Base-by-base conservation (phyloP, 805 yeast genomes). In the Candida gorgasii region DNA sequence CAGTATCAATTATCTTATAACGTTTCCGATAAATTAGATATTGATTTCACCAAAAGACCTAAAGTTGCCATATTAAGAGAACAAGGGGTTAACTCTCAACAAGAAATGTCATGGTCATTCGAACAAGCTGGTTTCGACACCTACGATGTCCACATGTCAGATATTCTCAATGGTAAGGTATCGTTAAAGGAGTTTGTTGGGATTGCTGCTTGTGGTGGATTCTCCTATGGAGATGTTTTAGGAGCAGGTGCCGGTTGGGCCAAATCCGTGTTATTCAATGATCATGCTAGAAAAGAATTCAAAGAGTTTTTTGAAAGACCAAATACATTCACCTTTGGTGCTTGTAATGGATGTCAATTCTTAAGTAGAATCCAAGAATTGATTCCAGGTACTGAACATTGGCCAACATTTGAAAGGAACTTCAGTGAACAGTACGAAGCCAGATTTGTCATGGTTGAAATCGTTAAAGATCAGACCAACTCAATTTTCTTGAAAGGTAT, bases 181-280 rank as follows among this genome's bases (percentile, higher is more conserved):
- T 63, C 81, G 14, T 74, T 93, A 50, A 83, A 80, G 57, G 84
- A 80, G 34, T 93, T 93, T 65, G 88, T 84, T 38, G 99, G 99
- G 48, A 55, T 93, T 36, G 98, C 97, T 32, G 98, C 98, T 3
- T 95, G 99, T 70, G 99, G 99, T 67, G 99, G 99, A 12, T 93
- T 93, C 75, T 89, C 97, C 1, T 93, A 90, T 59, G 99, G 99
- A 75, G 99, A 93, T 67, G 99, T 93, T 37, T 74, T 93, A 46
- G 99, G 99, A 53, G 99, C 99, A 26, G 99, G 97, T 61, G 86
- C 92, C 41, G 99, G 99, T 45, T 93, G 99, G 99, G 99, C 99
- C 45, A 89, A 89, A 59, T 88, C 97, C 13, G 96, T 93, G 8
- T 69, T 93, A 51, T 89, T 83, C 77, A 85, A 92, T 60, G 87